Conservation (phyloP, 1,139 yeast genomes). For the Diutina pseudorugosa region DNA sequence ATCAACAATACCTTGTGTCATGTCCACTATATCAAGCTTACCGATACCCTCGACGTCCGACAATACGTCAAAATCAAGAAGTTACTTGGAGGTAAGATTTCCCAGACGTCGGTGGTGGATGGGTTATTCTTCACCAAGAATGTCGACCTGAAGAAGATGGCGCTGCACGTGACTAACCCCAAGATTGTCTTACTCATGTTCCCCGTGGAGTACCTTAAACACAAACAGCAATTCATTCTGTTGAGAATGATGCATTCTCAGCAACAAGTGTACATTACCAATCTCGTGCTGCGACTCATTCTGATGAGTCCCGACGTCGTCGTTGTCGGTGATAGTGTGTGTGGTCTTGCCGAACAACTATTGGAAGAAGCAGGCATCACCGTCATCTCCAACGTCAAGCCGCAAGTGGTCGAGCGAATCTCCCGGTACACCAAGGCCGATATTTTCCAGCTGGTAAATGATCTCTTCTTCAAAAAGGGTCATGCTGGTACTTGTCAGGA, state of each 20-base stretch:
- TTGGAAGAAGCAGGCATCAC: conserved; percentile 67
- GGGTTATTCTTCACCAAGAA: conserved; percentile 83
- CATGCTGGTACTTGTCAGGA: conserved; percentile 60
- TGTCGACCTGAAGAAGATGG: conserved; percentile 76
- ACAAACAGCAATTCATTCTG: conserved; percentile 65
- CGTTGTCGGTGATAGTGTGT: conserved; percentile 68
- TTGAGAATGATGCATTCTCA: conserved; percentile 79
- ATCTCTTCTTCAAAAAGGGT: conserved; percentile 36
- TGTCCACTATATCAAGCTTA: conserved; percentile 23
- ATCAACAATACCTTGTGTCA: conserved; percentile 16
- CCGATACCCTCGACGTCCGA: conserved; percentile 74
- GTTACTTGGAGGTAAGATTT: conserved; percentile 59
- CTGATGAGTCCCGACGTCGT: conserved; percentile 73
- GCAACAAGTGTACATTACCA: conserved; percentile 73
- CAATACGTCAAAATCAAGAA: conserved; percentile 82
- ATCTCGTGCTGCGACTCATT: conserved; percentile 67
- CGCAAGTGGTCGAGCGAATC: conserved; percentile 69
- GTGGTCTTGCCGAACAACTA: conserved; percentile 69
- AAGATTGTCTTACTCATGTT: conserved; percentile 75
- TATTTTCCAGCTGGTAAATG: conserved; percentile 42
- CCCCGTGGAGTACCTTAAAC: conserved; percentile 75
- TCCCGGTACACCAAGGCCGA: conserved; percentile 78
- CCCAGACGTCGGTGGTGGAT: conserved; percentile 51
- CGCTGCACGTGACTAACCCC: conserved; percentile 49
- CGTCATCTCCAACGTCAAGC: conserved; percentile 70